Evolutionary conservation across 129 eudicot species (phyloP), one percentile per base, ranked within the genome.

Genomic region (Apium graveolens): DNA sequence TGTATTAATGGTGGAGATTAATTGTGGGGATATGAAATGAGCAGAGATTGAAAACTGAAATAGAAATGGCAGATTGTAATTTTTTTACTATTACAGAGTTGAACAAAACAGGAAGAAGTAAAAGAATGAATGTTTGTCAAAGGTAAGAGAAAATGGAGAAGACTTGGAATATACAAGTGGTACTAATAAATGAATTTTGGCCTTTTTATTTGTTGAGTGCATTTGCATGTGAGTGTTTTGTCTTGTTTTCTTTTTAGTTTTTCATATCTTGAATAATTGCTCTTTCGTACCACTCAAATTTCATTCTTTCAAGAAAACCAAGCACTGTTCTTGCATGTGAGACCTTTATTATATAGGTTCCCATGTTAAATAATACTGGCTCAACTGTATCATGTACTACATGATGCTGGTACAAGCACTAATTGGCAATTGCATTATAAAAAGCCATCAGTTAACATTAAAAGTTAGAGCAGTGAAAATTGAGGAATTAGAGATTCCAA

Each of bases 221-320:
- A 51, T 51, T 51, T 51, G 62, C 82, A 87, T 84, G 91, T 90
- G 94, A n/a, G 45, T 72, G 74, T 79, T 89, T 65, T 73, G 87
- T 87, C 82, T 75, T 77, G 77, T 72, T 72, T 11, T 70, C 41
- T 29, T 70, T 37, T 38, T 31, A 70, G 1, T 12, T 35, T 21
- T 71, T 60, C 32, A 31, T 42, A 21, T 76, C 80, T 84, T 51
- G 85, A 87, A 83, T 82, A 79, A 68, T 69, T 69, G 80, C 66
- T 70, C 55, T 80, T 84, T 44, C 51, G 75, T 82, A 80, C 87
- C 76, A 21, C 51, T 29, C 68, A 41, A 24, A 41, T 73, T 73
- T 32, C 48, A 73, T 73, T 73, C 35, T 73, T 42, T 73, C 8
- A 17, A 73, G 31, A 35, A 42, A 18, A 70, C 44, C 24, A 68